Evolutionary conservation across 495 filamentous ascomycete species (phyloP).

Genomic region (Penicillium desertorum): DNA sequence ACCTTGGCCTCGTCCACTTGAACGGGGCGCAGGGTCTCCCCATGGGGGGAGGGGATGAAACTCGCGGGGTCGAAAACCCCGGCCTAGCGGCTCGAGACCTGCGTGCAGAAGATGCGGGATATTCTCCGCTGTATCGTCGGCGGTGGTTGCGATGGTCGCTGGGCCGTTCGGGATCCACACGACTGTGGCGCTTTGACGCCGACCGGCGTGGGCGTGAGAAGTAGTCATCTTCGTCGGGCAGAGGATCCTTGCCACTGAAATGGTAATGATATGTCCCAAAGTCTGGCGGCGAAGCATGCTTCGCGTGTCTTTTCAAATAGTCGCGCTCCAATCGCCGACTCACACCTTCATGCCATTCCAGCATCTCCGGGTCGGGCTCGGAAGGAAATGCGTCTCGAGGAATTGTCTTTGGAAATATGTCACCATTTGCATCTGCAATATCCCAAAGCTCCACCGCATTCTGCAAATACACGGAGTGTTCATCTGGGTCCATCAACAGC

Average conservation of each 20-base stretch:
- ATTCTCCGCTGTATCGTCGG: constrained; percentile 32
- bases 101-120: constrained; percentile 15
- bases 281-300: constrained; percentile 34
- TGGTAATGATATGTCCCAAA: constrained; percentile 36
- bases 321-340: constrained; percentile 44
- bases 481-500: constrained; percentile 80
- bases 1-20: constrained; percentile 28
- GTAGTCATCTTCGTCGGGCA: constrained; percentile 35
- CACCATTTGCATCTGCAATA: constrained; percentile 69
- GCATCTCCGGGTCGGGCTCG: constrained; percentile 72
- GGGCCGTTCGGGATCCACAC: constrained; percentile 21
- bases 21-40: constrained; percentile 17
- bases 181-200: constrained; percentile 24
- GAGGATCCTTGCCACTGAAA: constrained; percentile 34
- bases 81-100: constrained; percentile 19
- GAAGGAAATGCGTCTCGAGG: constrained; percentile 75
- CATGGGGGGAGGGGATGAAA: constrained; percentile 35
- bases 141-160: constrained; percentile 23
- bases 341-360: constrained; percentile 79
- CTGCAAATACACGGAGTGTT: constrained; percentile 82
- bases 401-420: constrained; percentile 74
- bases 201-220: constrained; percentile 21
- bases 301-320: constrained; percentile 37
- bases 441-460: constrained; percentile 74
- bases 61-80: constrained; percentile 30